A percentile compares a stretch with the other conserved stretches of the same genome.
These are phyloP conservation scores for Dinochytrium kinnereticum DNA, from an alignment of 371 early-diverging fungal species.

Conservation along the genomic window DNA sequence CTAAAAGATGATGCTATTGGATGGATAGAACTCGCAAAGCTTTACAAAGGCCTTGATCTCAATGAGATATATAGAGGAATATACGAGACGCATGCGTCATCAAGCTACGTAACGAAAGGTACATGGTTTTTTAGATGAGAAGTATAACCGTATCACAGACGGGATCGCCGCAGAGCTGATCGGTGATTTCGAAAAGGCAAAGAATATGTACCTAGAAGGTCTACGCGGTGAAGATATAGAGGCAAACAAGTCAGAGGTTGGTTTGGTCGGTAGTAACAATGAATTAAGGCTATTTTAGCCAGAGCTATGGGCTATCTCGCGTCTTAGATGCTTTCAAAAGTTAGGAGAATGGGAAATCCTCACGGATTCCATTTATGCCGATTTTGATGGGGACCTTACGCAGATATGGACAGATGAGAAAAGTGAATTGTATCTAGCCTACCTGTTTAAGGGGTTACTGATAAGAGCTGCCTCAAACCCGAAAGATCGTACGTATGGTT, in stretches of 20 bases:
- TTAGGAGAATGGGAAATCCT: conserved; percentile 70
- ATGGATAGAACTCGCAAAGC: conserved; percentile 67
- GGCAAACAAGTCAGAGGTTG: conserved; percentile 48
- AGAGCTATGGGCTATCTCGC: conserved; percentile 37
- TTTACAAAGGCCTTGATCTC: conserved; percentile 68
- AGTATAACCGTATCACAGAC: conserved; percentile 21
- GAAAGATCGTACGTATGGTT: conserved; percentile 18
- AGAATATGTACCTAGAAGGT: conserved; percentile 54
- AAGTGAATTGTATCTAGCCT: conserved; percentile 56
- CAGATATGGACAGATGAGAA: conserved; percentile 61
- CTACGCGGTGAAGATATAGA: conserved; percentile 44
- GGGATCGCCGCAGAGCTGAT: conserved; percentile 66
- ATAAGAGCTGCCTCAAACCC: conserved; percentile 62
- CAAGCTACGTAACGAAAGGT: conserved; percentile 48
- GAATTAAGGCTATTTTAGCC: conserved; percentile 1
- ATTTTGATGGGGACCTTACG: conserved; percentile 50
- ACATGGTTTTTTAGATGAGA: background rate
- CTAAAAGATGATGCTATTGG: conserved; percentile 35
- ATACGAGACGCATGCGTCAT: conserved; percentile 60
- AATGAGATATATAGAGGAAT: conserved; percentile 66
- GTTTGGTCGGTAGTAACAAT: no score
- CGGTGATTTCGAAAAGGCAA: conserved; percentile 65
- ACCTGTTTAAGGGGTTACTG: conserved; percentile 44
- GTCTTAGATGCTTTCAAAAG: conserved; percentile 65
- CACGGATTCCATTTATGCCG: conserved; percentile 49